Evolutionary conservation across 108 stramenopile genomes (phyloP).

Genomic region (Cyclotella distinguenda): DNA sequence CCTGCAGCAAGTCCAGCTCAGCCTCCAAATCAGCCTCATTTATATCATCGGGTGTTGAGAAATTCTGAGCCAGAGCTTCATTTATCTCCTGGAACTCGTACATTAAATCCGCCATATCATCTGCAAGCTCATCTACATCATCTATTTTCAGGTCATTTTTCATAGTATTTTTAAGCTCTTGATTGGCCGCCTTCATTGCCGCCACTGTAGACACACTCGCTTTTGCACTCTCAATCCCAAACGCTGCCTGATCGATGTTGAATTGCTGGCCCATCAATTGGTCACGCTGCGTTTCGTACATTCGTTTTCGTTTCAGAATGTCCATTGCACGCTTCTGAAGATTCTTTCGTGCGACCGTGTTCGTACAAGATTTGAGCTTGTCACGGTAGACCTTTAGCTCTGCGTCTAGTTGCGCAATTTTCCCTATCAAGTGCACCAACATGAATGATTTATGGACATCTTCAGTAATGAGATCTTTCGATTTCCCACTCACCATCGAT

Average conservation of each 20-base stretch:
- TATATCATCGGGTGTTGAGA: conserved; percentile 92
- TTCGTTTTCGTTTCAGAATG: conserved; percentile 92
- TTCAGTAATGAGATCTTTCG: not conserved
- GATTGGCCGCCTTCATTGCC: conserved; percentile 94
- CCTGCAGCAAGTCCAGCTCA: conserved; percentile 93
- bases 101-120: conserved; percentile 78
- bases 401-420: conserved; percentile 72
- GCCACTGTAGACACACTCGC: conserved; percentile 89
- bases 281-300: conserved; percentile 98
- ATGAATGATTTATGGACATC: not conserved
- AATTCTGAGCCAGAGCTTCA: conserved; percentile 91
- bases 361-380: conserved; percentile 81
- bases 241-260: conserved; percentile 95
- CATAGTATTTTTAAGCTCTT: conserved; percentile 80
- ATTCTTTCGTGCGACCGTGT: conserved; percentile 69
- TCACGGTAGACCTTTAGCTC: conserved; percentile 83
- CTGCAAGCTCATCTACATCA: conserved; percentile 92
- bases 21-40: conserved; percentile 98
- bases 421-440: conserved; percentile 28
- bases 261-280: conserved; percentile 93
- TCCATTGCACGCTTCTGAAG: conserved; percentile 91
- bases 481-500: conserved; percentile 62
- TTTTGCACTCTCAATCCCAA: conserved; percentile 92
- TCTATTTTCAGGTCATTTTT: conserved; percentile 92
- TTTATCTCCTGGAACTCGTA: conserved; percentile 96